These are phyloP conservation scores for Periconia macrospinosa DNA, from an alignment of 2,329 filamentous ascomycete species.

Conservation along the genomic window DNA sequence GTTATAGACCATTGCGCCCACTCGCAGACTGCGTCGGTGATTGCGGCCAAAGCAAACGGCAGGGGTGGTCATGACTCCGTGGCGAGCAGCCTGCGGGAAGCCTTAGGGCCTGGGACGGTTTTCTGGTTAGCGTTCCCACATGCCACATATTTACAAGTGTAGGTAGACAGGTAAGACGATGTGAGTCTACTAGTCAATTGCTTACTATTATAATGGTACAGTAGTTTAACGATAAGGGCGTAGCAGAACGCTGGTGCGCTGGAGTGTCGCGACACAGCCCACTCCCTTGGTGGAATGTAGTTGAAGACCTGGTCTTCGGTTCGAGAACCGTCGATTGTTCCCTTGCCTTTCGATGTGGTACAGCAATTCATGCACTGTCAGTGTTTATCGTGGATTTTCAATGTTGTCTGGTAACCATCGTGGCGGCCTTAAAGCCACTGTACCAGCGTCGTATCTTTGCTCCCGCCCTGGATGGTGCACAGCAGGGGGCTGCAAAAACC, in stretches of 20 bases:
- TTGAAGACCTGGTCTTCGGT: background rate
- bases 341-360: no score
- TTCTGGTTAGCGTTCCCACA: background rate
- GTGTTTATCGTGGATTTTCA: no score
- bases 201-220: background rate
- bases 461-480: background rate
- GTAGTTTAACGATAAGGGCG: background rate
- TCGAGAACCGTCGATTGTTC: no score
- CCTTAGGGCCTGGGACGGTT: background rate
- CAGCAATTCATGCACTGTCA: no score
- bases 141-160: background rate
- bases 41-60: background rate
- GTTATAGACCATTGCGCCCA: background rate
- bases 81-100: background rate
- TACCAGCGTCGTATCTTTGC: background rate
- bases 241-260: background rate
- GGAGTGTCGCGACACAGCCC: background rate
- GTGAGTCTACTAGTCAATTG: background rate
- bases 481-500: background rate
- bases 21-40: background rate
- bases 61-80: background rate
- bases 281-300: background rate
- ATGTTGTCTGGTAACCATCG: no score
- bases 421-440: no score
- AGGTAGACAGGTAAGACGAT: background rate